Conservation (phyloP, 1,139 yeast genomes). For the Pichia sp. region DNA sequence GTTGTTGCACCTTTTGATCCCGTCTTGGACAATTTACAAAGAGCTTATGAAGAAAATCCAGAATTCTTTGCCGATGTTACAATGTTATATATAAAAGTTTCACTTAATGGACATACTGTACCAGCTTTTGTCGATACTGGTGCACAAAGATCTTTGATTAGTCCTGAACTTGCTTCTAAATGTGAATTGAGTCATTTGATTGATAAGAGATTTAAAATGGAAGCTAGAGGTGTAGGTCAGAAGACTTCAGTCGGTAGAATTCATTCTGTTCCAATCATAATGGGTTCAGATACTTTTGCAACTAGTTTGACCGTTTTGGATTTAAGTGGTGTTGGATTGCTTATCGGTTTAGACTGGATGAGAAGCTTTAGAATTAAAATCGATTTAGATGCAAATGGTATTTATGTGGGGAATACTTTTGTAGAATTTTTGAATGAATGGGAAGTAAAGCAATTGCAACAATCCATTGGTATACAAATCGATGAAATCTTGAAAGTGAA, state of each 20-base stretch:
- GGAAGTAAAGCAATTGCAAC: constrained; percentile 20
- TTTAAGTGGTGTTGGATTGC: constrained; percentile 50
- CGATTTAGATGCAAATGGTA: constrained; percentile 61
- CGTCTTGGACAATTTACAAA: constrained; percentile 38
- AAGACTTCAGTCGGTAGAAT: constrained; percentile 74
- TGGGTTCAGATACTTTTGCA: constrained; percentile 62
- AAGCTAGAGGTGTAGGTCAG: constrained; percentile 87
- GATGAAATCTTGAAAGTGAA: constrained; percentile 2
- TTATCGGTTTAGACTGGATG: constrained; percentile 70
- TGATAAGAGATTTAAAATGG: constrained; percentile 76
- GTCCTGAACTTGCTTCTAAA: constrained; percentile 66
- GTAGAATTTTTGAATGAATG: constrained; percentile 16
- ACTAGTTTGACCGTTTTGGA: constrained; percentile 81
- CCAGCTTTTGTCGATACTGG: constrained; percentile 97
- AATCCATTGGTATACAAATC: constrained; percentile 4
- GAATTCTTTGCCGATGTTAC: constrained; percentile 75
- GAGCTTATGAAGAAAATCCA: constrained; percentile 83
- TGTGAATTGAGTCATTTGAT: constrained; percentile 66
- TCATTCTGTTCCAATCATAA: constrained; percentile 80
- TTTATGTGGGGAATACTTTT: constrained; percentile 57
- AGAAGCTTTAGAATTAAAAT: constrained; percentile 80
- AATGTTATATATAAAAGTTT: constrained; percentile 75
- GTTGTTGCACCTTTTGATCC: constrained; percentile 11
- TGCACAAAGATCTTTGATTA: constrained; percentile 82
- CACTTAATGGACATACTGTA: constrained; percentile 70